These are phyloP conservation scores for Globisporangium iwayamae DNA, from an alignment of 352 stramenopile species.

Conservation along the genomic window DNA sequence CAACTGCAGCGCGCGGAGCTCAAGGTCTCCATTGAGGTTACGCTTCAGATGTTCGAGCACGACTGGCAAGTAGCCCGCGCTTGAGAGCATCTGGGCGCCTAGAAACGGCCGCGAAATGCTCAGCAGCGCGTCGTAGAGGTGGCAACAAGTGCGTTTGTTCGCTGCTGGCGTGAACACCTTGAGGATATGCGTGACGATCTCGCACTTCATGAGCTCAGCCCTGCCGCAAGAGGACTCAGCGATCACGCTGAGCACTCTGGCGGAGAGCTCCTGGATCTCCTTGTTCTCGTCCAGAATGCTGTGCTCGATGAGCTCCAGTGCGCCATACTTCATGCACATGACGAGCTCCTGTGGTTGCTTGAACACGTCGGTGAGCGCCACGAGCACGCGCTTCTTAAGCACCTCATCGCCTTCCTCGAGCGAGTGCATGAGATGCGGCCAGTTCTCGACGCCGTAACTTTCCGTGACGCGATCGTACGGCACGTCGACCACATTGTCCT, in stretches of 20 bases:
- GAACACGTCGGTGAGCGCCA: slow-evolving; percentile 45
- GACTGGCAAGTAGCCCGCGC: slow-evolving; percentile 40
- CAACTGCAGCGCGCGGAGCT: slow-evolving; percentile 49
- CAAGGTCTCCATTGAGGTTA: slow-evolving; percentile 23
- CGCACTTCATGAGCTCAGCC: slow-evolving; percentile 34
- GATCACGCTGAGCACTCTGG: slow-evolving; percentile 54
- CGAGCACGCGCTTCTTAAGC: slow-evolving; percentile 48
- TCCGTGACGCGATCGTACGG: slow-evolving; percentile 63
- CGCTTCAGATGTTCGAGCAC: slow-evolving; percentile 55
- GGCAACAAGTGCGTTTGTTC: slow-evolving; percentile 26
- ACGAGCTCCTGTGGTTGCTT: slow-evolving; percentile 57
- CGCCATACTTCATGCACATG: slow-evolving; percentile 56
- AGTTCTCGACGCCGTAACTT: slow-evolving; percentile 69
- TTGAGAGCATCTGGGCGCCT: slow-evolving; percentile 45
- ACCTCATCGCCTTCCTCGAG: slow-evolving; percentile 49
- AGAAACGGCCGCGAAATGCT: slow-evolving; percentile 36
- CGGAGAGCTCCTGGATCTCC: slow-evolving; percentile 53
- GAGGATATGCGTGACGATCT: slow-evolving; percentile 36
- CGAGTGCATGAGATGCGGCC: slow-evolving; percentile 57
- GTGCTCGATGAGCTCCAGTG: slow-evolving; percentile 55
- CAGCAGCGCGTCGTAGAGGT: slow-evolving; percentile 57
- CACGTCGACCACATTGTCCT: slow-evolving; percentile 44
- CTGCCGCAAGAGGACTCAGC: slow-evolving; percentile 37
- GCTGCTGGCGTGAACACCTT: slow-evolving; percentile 34
- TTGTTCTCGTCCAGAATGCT: slow-evolving; percentile 25